Base-by-base conservation (phyloP, 1,139 yeast genomes). In the Meyerozyma guilliermondii region DNA sequence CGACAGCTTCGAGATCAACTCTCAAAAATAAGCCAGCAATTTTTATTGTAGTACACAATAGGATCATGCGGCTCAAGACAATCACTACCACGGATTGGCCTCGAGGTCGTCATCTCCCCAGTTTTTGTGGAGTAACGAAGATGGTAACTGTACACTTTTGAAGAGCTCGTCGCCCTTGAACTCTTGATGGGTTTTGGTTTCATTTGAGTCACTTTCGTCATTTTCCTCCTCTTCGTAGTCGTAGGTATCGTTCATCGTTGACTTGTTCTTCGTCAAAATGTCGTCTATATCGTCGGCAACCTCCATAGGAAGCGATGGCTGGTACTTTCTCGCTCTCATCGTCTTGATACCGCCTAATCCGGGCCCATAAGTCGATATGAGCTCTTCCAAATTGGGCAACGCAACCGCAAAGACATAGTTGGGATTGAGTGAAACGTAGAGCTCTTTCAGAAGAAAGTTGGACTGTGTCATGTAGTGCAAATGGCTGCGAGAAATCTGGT, bases 241-340 rank as follows among this genome's bases (percentile, higher is more conserved):
- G 46, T 54, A 69, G 9, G 71, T 65, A 24, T 67, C 73, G 43
- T 66, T 65, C 34, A 58, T 46, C 28, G 54, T 51, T 43, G 54
- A 57, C 39, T 57, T 62, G 48, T 71, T 71, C 38, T 53, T 62
- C 8, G 64, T 52, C 39, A 70, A 50, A 5, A 83, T 70, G 38
- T 81, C 85, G 50, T 82, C 89, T 30, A 83, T 63, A 39, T 74
- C 79, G 56, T 85, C 94, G 45, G 79, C 62, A 3, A 83, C 63
- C 6, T 69, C 71, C 24, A 78, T 62, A 0, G 89, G 87, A 42
- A 85, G 61, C 18, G 77, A 65, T 2, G 94, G 92, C 54, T 80
- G 85, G 52, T 68, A 80, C 44, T 76, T 65, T 48, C 66, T 66
- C 27, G 80, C 70, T 40, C 73, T 60, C 37, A 67, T 64, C 38